These are phyloP conservation scores for Rutstroemia sp. DNA, from an alignment of 2,329 filamentous ascomycete species.

Conservation along the genomic window DNA sequence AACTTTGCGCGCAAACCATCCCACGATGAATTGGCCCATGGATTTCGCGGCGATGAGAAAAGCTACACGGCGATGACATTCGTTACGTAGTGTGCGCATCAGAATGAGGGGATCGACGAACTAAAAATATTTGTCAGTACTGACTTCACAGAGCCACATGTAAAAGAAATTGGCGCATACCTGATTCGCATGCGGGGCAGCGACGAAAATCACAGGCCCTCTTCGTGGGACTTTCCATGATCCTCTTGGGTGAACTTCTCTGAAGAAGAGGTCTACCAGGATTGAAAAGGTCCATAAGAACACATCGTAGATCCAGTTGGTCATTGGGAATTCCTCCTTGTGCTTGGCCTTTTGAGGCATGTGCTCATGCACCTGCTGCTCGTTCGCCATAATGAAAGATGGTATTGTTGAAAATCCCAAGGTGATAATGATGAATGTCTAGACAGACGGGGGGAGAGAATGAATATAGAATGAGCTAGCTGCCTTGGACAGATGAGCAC, in stretches of 20 bases:
- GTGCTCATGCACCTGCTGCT: constrained; percentile 12
- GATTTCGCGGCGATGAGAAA: constrained; percentile 95
- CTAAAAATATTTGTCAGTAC: constrained; percentile 35
- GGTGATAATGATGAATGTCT: background rate
- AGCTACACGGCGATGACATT: constrained; percentile 81
- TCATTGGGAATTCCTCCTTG: constrained; percentile 13
- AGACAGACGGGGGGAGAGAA: background rate
- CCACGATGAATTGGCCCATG: constrained; percentile 83
- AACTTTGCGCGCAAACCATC: constrained; percentile 73
- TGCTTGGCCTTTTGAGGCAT: constrained; percentile 10
- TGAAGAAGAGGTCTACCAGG: constrained; percentile 93
- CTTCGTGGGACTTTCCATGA: constrained; percentile 89
- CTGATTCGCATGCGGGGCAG: constrained; percentile 94
- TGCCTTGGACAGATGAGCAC: background rate
- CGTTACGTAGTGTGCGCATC: constrained; percentile 77
- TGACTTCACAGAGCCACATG: background rate
- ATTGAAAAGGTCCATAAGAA: constrained; percentile 74
- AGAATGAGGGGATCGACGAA: constrained; percentile 94
- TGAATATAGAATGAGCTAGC: background rate
- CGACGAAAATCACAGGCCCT: constrained; percentile 90
- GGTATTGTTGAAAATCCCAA: background rate
- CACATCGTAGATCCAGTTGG: constrained; percentile 62
- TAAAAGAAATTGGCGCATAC: constrained; percentile 37
- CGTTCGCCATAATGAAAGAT: constrained; percentile 4
- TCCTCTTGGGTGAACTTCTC: constrained; percentile 89